Evolutionary conservation across 257 asterid species (phyloP), one percentile per base, ranked within the genome.

Genomic region (Leonotis leonurus): DNA sequence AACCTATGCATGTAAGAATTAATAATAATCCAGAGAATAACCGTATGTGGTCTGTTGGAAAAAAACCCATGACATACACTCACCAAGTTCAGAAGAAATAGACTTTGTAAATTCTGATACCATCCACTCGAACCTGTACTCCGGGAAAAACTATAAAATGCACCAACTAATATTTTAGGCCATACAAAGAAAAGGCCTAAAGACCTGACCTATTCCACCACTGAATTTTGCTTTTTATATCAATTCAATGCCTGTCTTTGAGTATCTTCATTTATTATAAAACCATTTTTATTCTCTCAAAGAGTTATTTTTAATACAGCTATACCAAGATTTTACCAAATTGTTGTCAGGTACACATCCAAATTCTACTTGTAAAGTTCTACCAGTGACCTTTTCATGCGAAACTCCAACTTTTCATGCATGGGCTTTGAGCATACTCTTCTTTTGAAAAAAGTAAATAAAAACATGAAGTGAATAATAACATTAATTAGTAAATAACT

Each of bases 91-190:
- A 56, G 78, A 77, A 76, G 87, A 77, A 72, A 92, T 81, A 45
- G 88, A 73, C 75, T 83, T 79, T 13, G 81, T 76, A 70, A 92
- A 92, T 77, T 85, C 96, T 21, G 86, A 70, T 37, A 89, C 86
- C 80, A 92, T 60, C 94, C 97, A 92, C 69, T 81, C 75, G 80
- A 92, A 89, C 70, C 96, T 85, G 81, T 85, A 92, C 59, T 87
- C 97, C 6, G 95, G 97, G 50, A 86, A 88, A 62, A 87, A 46
- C 98, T 90, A 83, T 35, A 64, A 77, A 51, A 54, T 70, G 46
- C 67, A 75, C 51, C 4, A 64, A 46, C 17, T 51, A 71, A 64
- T 3, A 56, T 70, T 70, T 64, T 43, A 73, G 51, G 56, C 66
- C 67, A 62, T 64, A 48, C 1, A 11, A 36, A 41, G 61, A 18